A percentile compares a stretch with the other conserved stretches of the same genome.
These are phyloP conservation scores for Sporodiniella umbellata DNA, from an alignment of 371 early-diverging fungal genomes.

Conservation along the genomic window DNA sequence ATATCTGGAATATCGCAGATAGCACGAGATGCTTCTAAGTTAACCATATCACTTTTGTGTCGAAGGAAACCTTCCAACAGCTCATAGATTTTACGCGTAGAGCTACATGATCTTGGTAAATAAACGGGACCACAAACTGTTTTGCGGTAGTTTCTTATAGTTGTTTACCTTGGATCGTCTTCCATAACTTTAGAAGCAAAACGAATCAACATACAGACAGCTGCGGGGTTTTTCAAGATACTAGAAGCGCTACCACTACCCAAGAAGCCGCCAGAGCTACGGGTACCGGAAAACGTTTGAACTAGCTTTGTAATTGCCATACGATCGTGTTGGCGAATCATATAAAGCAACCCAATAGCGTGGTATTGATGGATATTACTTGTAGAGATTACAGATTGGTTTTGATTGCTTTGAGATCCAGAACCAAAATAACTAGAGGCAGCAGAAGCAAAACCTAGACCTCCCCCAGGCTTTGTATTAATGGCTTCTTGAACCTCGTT, in stretches of 20 bases:
- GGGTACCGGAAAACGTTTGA: slow-evolving; percentile 74
- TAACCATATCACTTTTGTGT: slow-evolving; percentile 96
- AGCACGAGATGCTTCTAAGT: slow-evolving; percentile 96
- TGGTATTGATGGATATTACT: slow-evolving; percentile 94
- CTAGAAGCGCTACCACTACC: slow-evolving; percentile 46
- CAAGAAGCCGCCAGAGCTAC: slow-evolving; percentile 16
- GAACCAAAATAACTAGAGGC: slow-evolving; percentile 57
- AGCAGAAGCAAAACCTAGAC: slow-evolving; percentile 41
- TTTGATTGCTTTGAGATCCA: slow-evolving; percentile 32
- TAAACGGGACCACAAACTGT: background rate
- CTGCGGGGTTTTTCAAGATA: slow-evolving; percentile 78
- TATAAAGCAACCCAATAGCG: slow-evolving; percentile 92
- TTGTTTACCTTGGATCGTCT: slow-evolving; percentile 67
- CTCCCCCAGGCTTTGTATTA: slow-evolving; percentile 64
- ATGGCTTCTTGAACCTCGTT: slow-evolving; percentile 90
- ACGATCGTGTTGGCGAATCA: slow-evolving; percentile 93
- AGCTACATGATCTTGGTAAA: slow-evolving; percentile 33
- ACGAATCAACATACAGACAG: slow-evolving; percentile 90
- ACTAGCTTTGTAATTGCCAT: slow-evolving; percentile 97
- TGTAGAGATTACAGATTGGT: slow-evolving; percentile 50
- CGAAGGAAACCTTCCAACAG: slow-evolving; percentile 87
- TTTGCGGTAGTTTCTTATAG: background rate
- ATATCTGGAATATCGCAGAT: slow-evolving; percentile 88
- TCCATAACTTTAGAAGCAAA: slow-evolving; percentile 94
- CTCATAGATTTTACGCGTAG: slow-evolving; percentile 72